phyloP scores from a whole-genome alignment of 1,284 basidiomycete species.

The Fomitopsis schrenkii region DNA sequence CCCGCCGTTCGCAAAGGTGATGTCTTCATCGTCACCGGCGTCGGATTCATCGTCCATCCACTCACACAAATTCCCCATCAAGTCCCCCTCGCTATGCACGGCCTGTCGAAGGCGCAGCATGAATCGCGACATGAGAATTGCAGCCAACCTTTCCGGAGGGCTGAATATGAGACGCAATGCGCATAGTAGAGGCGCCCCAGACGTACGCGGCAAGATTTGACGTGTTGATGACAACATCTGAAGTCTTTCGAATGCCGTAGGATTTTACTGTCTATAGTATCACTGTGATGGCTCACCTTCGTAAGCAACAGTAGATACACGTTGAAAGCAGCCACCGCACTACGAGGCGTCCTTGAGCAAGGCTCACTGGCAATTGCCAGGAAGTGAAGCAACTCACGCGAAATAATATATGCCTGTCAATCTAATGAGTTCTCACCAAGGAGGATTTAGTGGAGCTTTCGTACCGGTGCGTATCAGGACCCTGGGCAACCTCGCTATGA shows the following conservation, averaged over 20 bases:
- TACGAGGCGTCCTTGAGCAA: not conserved
- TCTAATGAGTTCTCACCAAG: not conserved
- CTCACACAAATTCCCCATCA: not conserved
- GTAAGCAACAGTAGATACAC: not conserved
- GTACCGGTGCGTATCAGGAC: not conserved
- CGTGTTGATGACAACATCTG: not conserved
- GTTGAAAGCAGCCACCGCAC: not conserved
- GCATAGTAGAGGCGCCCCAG: not conserved
- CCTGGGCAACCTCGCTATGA: not conserved
- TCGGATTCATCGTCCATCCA: not conserved
- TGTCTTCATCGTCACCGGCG: not conserved
- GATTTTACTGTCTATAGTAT: too few species aligned
- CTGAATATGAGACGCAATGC: not conserved
- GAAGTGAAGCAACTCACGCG: not conserved
- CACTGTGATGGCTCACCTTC: not conserved
- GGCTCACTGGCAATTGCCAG: not conserved
- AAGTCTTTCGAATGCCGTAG: not conserved
- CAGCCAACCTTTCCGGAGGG: not conserved
- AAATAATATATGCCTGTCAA: not conserved
- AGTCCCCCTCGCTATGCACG: not conserved
- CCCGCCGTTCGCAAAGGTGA: not conserved
- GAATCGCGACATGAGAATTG: not conserved
- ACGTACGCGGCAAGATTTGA: not conserved
- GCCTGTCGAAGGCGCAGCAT: not conserved
- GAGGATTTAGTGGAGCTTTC: not conserved